Percentiles rank a stretch among this genome's conserved stretches.
phyloP scores from a whole-genome alignment of 306 rosid genomes.

The Cajanus cajan region DNA sequence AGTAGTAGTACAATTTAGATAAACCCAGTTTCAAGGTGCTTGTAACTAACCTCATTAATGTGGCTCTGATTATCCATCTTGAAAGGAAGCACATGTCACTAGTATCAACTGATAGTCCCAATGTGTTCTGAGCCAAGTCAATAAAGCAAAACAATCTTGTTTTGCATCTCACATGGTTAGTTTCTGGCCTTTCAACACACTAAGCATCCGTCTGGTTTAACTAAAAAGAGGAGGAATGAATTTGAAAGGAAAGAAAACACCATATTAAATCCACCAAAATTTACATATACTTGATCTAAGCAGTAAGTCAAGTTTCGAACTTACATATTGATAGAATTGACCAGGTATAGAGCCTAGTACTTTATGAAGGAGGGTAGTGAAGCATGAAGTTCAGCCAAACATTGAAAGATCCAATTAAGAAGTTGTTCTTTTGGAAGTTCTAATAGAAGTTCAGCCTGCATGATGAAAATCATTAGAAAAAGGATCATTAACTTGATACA shows the following conservation, averaged over 20 bases:
- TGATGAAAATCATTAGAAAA: conserved; percentile 5
- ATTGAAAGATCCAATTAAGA: conserved; percentile 86
- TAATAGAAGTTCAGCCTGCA: conserved; percentile 92
- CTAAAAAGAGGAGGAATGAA: too few relatives aligned
- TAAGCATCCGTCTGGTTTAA: too few relatives aligned
- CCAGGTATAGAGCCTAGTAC: conserved; percentile 45
- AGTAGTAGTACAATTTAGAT: conserved; percentile 16
- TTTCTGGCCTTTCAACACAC: conserved; percentile 8
- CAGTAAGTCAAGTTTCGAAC: conserved; percentile 22
- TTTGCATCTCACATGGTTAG: conserved; percentile 9
- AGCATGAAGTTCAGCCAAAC: conserved; percentile 91
- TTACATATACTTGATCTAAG: conserved; percentile 1
- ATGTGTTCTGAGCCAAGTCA: conserved; percentile 26
- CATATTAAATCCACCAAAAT: neutral
- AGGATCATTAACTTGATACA: neutral
- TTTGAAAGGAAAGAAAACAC: too few relatives aligned
- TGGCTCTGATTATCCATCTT: neutral
- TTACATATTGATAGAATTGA: conserved; percentile 10
- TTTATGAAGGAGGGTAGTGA: conserved; percentile 82
- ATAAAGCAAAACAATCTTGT: conserved; percentile 26
- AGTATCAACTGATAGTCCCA: conserved; percentile 18
- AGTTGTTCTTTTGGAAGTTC: conserved; percentile 96
- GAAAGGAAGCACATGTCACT: neutral
- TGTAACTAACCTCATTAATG: conserved; percentile 18
- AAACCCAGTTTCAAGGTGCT: neutral